A percentile compares a stretch with the other conserved stretches of the same genome.
Evolutionary conservation across 805 yeast genomes (phyloP).

Genomic region (Cyberlindnera japonica): DNA sequence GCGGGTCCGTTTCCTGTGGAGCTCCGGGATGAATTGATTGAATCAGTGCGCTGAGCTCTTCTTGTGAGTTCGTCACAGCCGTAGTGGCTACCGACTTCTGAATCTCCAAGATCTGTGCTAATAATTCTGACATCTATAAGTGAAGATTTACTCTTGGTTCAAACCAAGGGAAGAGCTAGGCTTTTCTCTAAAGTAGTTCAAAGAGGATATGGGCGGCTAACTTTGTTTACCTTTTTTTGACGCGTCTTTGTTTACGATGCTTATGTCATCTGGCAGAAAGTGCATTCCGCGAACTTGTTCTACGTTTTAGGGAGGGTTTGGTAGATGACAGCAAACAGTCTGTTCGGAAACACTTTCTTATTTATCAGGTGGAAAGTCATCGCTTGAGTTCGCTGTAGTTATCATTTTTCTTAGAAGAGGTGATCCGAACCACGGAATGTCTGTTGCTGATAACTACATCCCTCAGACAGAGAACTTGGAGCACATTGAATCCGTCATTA

Average conservation of each 20-base stretch:
- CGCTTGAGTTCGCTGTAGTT: too few species aligned
- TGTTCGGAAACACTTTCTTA: too few species aligned
- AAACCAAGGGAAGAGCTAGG: background rate
- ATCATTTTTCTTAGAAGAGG: too few species aligned
- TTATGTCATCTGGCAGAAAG: too few species aligned
- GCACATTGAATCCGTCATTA: slow-evolving; percentile 16
- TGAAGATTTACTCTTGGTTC: background rate
- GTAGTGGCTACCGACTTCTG: background rate
- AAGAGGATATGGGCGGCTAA: too few species aligned
- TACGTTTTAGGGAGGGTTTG: too few species aligned
- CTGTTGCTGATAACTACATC: slow-evolving; percentile 15
- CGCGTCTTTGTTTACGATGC: slow-evolving; percentile 14
- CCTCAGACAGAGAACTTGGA: slow-evolving; percentile 26
- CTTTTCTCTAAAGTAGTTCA: background rate
- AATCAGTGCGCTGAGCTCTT: slow-evolving; percentile 8
- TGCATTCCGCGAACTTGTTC: too few species aligned
- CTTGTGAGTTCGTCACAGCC: slow-evolving; percentile 2
- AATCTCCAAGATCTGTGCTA: slow-evolving; percentile 1
- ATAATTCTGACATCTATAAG: background rate
- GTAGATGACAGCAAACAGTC: too few species aligned
- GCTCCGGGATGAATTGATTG: slow-evolving; percentile 10
- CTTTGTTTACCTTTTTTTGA: background rate
- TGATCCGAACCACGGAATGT: too few species aligned
- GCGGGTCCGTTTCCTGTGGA: slow-evolving; percentile 27
- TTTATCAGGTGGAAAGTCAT: too few species aligned